Evolutionary conservation across 2,329 filamentous ascomycete genomes (phyloP), one percentile per base, ranked within the genome.

Genomic region (Truncatella angustata): DNA sequence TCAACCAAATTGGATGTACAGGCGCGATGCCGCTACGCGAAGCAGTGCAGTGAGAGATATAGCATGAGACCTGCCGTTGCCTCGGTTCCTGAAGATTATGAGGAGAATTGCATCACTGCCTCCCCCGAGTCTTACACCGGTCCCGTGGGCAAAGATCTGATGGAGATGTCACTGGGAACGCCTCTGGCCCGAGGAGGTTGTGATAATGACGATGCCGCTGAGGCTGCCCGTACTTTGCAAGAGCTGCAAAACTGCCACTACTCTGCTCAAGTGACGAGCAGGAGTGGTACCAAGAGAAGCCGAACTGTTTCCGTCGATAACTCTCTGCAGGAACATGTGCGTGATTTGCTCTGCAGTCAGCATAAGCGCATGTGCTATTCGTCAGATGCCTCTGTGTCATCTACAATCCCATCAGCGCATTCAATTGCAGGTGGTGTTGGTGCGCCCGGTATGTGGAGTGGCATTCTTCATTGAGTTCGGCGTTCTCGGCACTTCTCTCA

Each of bases 391-490:
- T 37, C 53, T 18, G 72, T 74, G 18, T 73, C 72, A 36, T 78
- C 78, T 61, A 70, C 71, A 55, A 72, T 76, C 54, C 68, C 74
- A 39, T 66, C 72, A 20, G 65, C 78, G 39, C 79, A 82, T 59
- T 72, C 77, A 42, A 74, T 73, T 37, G 71, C 79, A 52, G 77
- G 74, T 54, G 79, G 70, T 43, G 68, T 77, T 28, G 75, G 75
- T 39, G 82, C 80, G 32, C 80, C 81, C 35, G 83, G 84, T 49
- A 86, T 87, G 82, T 88, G 85, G 85, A 75, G 80, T 54, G 81
- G 79, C 51, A 82, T 88, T 57, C 71, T 87, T 57, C 78, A 80
- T 64, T 82, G 72, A 70, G 66, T 54, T 54, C 54, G 54, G 45
- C 26, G 23, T 46, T 44, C 35, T 48, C 23, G 44, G 54, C 50